Conservation (phyloP, 345 rosid genomes). For the Lepidium didymum region DNA sequence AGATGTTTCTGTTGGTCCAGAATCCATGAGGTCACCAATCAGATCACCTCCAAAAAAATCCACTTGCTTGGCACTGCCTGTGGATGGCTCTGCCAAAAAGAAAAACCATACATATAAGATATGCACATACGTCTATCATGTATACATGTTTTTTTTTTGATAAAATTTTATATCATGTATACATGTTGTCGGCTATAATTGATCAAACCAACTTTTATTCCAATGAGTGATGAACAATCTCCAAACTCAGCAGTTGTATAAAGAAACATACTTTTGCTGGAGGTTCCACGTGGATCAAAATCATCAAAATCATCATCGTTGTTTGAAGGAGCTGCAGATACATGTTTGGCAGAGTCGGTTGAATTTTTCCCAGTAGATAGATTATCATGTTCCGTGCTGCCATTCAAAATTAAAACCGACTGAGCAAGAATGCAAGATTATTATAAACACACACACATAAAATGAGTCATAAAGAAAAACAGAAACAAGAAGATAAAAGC, state of each 20-base stretch:
- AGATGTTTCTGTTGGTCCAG: slow-evolving; percentile 50
- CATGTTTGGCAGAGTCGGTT: slow-evolving; percentile 34
- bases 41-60: slow-evolving; percentile 78
- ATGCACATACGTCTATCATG: background rate
- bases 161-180: too few relatives aligned
- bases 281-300: slow-evolving; percentile 93
- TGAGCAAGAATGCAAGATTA: slow-evolving; percentile 3
- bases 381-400: slow-evolving; percentile 61
- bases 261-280: slow-evolving; percentile 55
- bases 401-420: slow-evolving; percentile 14
- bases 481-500: background rate
- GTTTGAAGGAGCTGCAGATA: slow-evolving; percentile 38
- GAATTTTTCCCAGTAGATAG: slow-evolving; percentile 37
- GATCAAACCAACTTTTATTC: background rate
- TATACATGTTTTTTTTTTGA: too few relatives aligned
- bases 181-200: background rate
- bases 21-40: slow-evolving; percentile 75
- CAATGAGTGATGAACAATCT: background rate
- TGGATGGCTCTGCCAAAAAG: slow-evolving; percentile 48
- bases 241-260: background rate
- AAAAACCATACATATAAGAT: slow-evolving; percentile 10
- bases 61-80: slow-evolving; percentile 57
- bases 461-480: background rate
- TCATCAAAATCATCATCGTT: slow-evolving; percentile 71
- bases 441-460: background rate